Evolutionary conservation across 306 rosid species (phyloP).

Genomic region (Aeschynomene evenia): DNA sequence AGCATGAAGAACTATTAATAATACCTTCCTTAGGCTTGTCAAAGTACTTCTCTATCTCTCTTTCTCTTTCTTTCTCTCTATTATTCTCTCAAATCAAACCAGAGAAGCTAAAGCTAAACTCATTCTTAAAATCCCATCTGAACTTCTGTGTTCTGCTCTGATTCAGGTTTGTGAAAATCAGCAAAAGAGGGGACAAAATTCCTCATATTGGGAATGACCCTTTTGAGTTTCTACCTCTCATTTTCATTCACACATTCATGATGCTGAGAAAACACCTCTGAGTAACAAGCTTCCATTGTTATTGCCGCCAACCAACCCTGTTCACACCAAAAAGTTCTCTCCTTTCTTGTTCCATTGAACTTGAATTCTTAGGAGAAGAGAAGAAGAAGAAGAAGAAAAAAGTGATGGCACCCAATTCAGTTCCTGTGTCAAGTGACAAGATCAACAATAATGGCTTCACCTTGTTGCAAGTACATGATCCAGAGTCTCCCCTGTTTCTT

Average conservation of each 20-base stretch:
- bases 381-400: neutral
- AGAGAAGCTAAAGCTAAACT: neutral
- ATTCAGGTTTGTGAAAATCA: conserved; percentile 23
- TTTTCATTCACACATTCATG: neutral
- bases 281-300: conserved; percentile 25
- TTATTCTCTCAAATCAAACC: neutral
- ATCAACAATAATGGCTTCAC: conserved; percentile 37
- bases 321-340: neutral
- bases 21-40: conserved; percentile 38
- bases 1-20: conserved; percentile 34
- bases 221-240: conserved; percentile 9
- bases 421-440: conserved; percentile 59
- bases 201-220: neutral
- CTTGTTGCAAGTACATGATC: conserved; percentile 46
- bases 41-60: conserved; percentile 22
- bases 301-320: neutral
- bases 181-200: neutral
- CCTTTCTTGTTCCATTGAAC: neutral
- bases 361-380: neutral
- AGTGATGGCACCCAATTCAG: conserved; percentile 72
- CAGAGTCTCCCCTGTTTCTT: conserved; percentile 52
- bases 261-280: conserved; percentile 16
- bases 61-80: conserved; percentile 13
- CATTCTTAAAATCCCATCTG: neutral
- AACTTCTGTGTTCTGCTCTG: conserved; percentile 24